A percentile compares a stretch with the other conserved stretches of the same genome.
These are phyloP conservation scores for Wickerhamomyces bisporus DNA, from an alignment of 805 yeast species.

Conservation along the genomic window DNA sequence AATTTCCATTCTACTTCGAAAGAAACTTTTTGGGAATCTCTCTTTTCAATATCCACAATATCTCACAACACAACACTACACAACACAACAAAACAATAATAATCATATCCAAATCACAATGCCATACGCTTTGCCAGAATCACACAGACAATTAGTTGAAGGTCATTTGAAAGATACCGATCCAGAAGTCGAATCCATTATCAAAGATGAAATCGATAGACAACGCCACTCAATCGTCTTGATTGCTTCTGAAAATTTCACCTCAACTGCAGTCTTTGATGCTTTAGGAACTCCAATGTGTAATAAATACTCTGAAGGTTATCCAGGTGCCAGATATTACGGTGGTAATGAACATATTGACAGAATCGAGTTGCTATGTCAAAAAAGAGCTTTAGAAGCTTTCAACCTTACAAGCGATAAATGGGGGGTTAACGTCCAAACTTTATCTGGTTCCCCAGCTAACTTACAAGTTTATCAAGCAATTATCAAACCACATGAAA, in stretches of 20 bases:
- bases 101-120: too few species aligned
- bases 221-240: constrained; percentile 89
- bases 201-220: constrained; percentile 72
- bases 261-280: constrained; percentile 92
- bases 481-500: constrained; percentile 79
- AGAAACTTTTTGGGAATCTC: too few species aligned
- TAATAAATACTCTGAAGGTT: constrained; percentile 97
- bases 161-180: constrained; percentile 47
- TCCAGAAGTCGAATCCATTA: constrained; percentile 79
- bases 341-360: constrained; percentile 98
- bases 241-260: constrained; percentile 95
- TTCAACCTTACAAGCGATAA: constrained; percentile 67
- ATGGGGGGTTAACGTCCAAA: constrained; percentile 98
- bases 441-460: constrained; percentile 96
- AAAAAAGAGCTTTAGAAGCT: constrained; percentile 83
- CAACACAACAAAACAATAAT: too few species aligned
- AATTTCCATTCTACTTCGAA: too few species aligned
- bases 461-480: constrained; percentile 91
- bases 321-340: constrained; percentile 96
- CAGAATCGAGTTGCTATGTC: constrained; percentile 84
- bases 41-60: too few species aligned
- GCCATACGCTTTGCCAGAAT: constrained; percentile 1
- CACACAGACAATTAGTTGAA: constrained; percentile 1
- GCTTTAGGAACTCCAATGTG: constrained; percentile 94
- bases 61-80: too few species aligned